These are phyloP conservation scores for Hypoxylon sp. DNA, from an alignment of 2,329 filamentous ascomycete species.

Conservation along the genomic window DNA sequence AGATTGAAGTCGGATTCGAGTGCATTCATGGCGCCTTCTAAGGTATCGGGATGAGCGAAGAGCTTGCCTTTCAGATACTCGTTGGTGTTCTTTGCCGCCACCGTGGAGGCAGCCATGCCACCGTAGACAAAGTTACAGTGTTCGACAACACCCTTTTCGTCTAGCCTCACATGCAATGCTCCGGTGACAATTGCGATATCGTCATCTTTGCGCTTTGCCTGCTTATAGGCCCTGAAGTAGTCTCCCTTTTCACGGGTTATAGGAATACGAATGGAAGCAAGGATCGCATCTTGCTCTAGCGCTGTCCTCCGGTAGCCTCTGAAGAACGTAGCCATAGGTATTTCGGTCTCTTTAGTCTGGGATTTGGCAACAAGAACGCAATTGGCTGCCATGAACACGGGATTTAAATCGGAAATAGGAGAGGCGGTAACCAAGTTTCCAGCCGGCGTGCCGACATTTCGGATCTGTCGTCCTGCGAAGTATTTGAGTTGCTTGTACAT, in stretches of 20 bases:
- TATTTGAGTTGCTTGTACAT: constrained; percentile 95
- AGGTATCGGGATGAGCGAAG: constrained; percentile 81
- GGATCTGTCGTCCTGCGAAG: constrained; percentile 94
- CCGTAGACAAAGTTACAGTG: constrained; percentile 88
- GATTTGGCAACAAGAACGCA: constrained; percentile 85
- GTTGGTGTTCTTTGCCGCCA: constrained; percentile 84
- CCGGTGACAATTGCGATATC: constrained; percentile 98
- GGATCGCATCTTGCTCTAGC: constrained; percentile 82
- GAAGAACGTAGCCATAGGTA: constrained; percentile 95
- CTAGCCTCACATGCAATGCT: constrained; percentile 80
- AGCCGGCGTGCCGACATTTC: constrained; percentile 96
- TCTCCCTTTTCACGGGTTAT: constrained; percentile 80
- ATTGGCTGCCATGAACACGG: constrained; percentile 89
- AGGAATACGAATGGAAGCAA: constrained; percentile 88
- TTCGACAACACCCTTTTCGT: constrained; percentile 75
- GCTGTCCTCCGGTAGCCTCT: constrained; percentile 90
- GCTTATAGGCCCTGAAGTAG: constrained; percentile 91
- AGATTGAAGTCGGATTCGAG: constrained; percentile 92
- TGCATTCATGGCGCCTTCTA: constrained; percentile 90
- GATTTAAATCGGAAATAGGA: constrained; percentile 96
- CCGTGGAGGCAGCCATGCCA: constrained; percentile 92
- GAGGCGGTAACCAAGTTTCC: constrained; percentile 95
- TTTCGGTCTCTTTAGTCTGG: constrained; percentile 76
- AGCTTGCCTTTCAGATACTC: constrained; percentile 80
- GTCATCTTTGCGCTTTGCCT: constrained; percentile 96